These are phyloP conservation scores for Dactylorhiza incarnata DNA, from an alignment of 106 monocot species.

Conservation along the genomic window DNA sequence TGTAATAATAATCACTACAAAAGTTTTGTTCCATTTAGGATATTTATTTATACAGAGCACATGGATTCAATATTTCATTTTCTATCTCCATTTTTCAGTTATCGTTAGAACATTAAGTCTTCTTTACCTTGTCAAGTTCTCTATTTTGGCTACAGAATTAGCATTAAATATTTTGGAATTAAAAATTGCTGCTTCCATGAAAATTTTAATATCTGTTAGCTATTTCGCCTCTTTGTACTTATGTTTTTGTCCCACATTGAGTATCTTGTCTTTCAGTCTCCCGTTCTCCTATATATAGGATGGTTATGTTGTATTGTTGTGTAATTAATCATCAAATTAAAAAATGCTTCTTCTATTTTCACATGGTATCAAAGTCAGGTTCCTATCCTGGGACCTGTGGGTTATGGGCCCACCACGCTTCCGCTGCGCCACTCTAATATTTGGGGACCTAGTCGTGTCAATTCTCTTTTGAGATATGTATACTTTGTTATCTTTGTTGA, in stretches of 20 bases:
- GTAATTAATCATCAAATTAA: too few species aligned
- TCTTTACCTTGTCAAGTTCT: not conserved
- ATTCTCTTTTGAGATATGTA: too few species aligned
- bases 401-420: slow-evolving; percentile 92
- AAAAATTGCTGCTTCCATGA: not conserved
- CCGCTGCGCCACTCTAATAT: slow-evolving; percentile 68
- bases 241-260: too few species aligned
- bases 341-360: too few species aligned
- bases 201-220: not conserved
- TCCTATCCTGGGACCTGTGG: slow-evolving; percentile 85
- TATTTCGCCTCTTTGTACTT: too few species aligned
- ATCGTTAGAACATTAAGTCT: not conserved
- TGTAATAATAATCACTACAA: not conserved
- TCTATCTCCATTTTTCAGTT: not conserved
- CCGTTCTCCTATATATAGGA: too few species aligned
- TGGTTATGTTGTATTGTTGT: too few species aligned
- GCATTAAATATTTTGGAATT: not conserved
- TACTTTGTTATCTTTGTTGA: too few species aligned
- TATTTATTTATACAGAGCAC: not conserved
- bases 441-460: too few species aligned
- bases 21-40: not conserved
- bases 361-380: slow-evolving; percentile 61
- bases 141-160: not conserved
- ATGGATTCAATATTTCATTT: not conserved
- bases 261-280: too few species aligned